phyloP scores from a whole-genome alignment of 2,329 filamentous ascomycete species.

The Colletotrichum cordylinicola region DNA sequence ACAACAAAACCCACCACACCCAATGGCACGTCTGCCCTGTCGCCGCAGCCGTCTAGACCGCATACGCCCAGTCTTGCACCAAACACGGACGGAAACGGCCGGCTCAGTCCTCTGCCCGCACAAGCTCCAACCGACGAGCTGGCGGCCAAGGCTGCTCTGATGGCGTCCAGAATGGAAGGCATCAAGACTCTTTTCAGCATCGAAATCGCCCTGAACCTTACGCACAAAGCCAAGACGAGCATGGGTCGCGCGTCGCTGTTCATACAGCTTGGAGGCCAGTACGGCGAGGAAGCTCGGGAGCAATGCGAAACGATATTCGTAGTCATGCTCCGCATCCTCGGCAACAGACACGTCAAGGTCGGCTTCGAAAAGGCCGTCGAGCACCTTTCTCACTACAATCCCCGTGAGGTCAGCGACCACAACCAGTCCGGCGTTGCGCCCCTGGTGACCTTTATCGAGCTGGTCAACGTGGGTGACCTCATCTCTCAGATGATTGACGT shows the following conservation, averaged over 20 bases:
- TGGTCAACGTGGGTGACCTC: conserved; percentile 96
- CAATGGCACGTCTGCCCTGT: conserved; percentile 35
- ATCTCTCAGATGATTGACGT: conserved; percentile 99
- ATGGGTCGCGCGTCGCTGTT: conserved; percentile 87
- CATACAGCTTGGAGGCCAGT: conserved; percentile 78
- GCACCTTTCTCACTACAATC: conserved; percentile 90
- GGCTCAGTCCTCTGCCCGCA: conserved; percentile 49
- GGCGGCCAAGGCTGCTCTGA: conserved; percentile 95
- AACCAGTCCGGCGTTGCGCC: conserved; percentile 81
- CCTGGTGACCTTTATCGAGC: conserved; percentile 92
- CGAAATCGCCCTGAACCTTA: conserved; percentile 88
- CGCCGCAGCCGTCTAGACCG: conserved; percentile 51
- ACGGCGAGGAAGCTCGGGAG: conserved; percentile 82
- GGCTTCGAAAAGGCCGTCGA: conserved; percentile 93
- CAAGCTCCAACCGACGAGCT: conserved; percentile 89
- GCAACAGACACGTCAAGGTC: conserved; percentile 85
- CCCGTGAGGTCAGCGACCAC: conserved; percentile 78
- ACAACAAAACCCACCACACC: conserved; percentile 24
- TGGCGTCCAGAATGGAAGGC: conserved; percentile 92
- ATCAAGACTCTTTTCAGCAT: conserved; percentile 97
- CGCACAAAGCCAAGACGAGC: conserved; percentile 86
- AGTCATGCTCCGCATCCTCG: conserved; percentile 80
- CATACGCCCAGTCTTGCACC: conserved; percentile 51
- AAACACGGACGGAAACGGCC: conserved; percentile 43
- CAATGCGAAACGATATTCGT: conserved; percentile 93